Conservation (phyloP, 768 basidiomycete genomes). For the Jaapia argillacea region DNA sequence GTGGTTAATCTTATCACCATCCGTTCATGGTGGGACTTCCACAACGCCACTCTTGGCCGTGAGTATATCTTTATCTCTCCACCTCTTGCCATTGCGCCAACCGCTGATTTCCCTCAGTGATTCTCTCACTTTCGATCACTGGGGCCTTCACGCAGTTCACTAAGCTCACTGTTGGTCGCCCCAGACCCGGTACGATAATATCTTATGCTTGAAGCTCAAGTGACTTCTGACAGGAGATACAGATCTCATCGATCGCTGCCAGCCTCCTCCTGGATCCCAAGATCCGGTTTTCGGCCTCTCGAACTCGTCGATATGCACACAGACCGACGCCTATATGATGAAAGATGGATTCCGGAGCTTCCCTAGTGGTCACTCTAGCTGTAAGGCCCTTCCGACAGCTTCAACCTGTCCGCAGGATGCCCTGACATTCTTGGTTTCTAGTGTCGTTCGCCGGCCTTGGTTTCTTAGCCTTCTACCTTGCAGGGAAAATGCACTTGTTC, state of each 20-base stretch:
- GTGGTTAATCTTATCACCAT: conserved; percentile 62
- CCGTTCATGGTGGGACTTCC: conserved; percentile 85
- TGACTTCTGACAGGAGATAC: background rate
- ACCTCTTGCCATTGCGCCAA: conserved; percentile 1
- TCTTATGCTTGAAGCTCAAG: background rate
- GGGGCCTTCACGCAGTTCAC: conserved; percentile 77
- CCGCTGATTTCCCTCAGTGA: conserved; percentile 35
- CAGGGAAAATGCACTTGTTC: conserved; percentile 89
- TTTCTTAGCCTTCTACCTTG: conserved; percentile 80
- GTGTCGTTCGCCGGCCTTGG: conserved; percentile 92
- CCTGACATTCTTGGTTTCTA: conserved; percentile 16
- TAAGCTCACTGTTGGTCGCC: conserved; percentile 84
- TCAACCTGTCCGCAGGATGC: background rate
- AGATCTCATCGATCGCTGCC: conserved; percentile 66
- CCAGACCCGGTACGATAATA: conserved; percentile 65
- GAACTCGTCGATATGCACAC: conserved; percentile 72
- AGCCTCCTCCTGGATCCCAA: conserved; percentile 49
- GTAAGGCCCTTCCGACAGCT: conserved; percentile 44
- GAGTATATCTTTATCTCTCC: conserved; percentile 13
- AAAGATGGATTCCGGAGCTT: conserved; percentile 89
- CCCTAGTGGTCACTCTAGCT: conserved; percentile 82
- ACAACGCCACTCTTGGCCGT: conserved; percentile 51
- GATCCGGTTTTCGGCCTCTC: conserved; percentile 70
- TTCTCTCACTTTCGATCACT: conserved; percentile 66
- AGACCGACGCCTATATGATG: conserved; percentile 44